Evolutionary conservation across 352 stramenopile species (phyloP).

Genomic region (Phytophthora vignae): DNA sequence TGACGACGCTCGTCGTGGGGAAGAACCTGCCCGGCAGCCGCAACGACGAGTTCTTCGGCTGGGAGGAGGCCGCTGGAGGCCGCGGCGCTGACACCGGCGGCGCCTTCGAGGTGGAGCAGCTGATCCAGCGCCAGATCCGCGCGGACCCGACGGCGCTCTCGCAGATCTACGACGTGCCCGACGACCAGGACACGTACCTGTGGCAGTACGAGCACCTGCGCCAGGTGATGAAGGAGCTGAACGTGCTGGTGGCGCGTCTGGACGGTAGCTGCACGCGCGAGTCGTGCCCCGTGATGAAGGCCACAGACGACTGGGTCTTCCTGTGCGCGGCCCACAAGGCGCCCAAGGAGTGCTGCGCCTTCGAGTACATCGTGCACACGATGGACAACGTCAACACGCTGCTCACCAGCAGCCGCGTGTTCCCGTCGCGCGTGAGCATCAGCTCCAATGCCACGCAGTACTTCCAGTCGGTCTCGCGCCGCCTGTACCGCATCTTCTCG

Average conservation of each 20-base stretch:
- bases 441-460: conserved; percentile 86
- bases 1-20: conserved; percentile 57
- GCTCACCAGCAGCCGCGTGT: conserved; percentile 83
- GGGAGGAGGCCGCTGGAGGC: conserved; percentile 47
- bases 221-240: conserved; percentile 87
- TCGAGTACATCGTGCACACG: conserved; percentile 89
- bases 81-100: conserved; percentile 46
- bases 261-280: conserved; percentile 76
- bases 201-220: conserved; percentile 89
- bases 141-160: conserved; percentile 61
- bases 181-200: conserved; percentile 85
- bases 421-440: conserved; percentile 80
- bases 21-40: conserved; percentile 80
- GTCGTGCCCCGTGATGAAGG: conserved; percentile 82
- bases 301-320: conserved; percentile 89
- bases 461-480: conserved; percentile 84
- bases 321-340: conserved; percentile 85
- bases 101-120: conserved; percentile 80
- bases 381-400: conserved; percentile 90
- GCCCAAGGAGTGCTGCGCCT: conserved; percentile 84
- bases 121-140: conserved; percentile 79
- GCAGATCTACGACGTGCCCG: conserved; percentile 76
- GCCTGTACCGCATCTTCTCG: conserved; percentile 88
- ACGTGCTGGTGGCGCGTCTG: conserved; percentile 73
- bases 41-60: conserved; percentile 86